A percentile compares a stretch with the other conserved stretches of the same genome.
phyloP scores from a whole-genome alignment of 768 basidiomycete species.

The Clitopilus hobsonii region DNA sequence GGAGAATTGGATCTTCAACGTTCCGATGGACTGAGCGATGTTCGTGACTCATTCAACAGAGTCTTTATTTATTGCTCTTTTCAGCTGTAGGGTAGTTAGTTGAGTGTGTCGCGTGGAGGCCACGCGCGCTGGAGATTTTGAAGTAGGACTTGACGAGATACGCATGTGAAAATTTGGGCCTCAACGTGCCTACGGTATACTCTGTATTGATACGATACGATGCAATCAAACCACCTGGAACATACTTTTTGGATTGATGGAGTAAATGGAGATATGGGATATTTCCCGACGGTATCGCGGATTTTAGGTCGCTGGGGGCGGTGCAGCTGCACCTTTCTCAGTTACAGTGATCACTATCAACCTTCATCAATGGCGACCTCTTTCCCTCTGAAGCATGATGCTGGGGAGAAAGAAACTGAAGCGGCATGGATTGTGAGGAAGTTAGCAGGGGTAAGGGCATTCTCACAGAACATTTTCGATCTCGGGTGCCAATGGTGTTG shows the following conservation, averaged over 20 bases:
- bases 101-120: background rate
- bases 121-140: background rate
- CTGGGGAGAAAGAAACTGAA: slow-evolving; percentile 47
- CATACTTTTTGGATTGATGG: background rate
- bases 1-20: slow-evolving; percentile 66
- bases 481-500: no score
- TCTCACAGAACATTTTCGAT: no score
- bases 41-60: slow-evolving; percentile 47
- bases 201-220: background rate
- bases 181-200: slow-evolving; percentile 27
- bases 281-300: background rate
- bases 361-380: slow-evolving; percentile 39
- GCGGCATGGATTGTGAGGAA: slow-evolving; percentile 64
- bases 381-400: slow-evolving; percentile 25
- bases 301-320: background rate
- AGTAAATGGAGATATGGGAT: background rate
- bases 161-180: slow-evolving; percentile 17
- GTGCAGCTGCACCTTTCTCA: slow-evolving; percentile 29
- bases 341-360: slow-evolving; percentile 15
- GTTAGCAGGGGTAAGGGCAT: slow-evolving; percentile 52
- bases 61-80: slow-evolving; percentile 41
- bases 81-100: slow-evolving; percentile 24
- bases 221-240: background rate
- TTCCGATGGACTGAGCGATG: slow-evolving; percentile 41
- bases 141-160: background rate